Evolutionary conservation across 2,329 filamentous ascomycete species (phyloP).

Genomic region (Phaeomoniella chlamydospora): DNA sequence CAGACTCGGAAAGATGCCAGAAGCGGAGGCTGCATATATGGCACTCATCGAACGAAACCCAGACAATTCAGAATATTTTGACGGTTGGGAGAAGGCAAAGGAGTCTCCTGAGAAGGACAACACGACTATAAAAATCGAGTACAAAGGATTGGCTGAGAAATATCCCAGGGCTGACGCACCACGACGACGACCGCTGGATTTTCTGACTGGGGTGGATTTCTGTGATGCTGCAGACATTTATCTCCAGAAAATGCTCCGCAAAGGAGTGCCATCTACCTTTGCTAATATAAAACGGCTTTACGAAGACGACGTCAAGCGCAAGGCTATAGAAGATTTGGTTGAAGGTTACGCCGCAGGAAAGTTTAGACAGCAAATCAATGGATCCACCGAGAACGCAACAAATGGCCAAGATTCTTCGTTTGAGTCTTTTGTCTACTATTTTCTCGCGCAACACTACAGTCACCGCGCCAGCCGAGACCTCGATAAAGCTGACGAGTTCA

Average conservation of each 20-base stretch:
- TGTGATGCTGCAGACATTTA: constrained; percentile 63
- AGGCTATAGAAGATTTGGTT: constrained; percentile 60
- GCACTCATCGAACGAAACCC: constrained; percentile 72
- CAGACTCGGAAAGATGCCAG: constrained; percentile 59
- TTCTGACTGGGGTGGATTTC: constrained; percentile 73
- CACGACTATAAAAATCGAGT: constrained; percentile 57
- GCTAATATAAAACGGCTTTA: constrained; percentile 94
- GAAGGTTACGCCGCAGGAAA: constrained; percentile 59
- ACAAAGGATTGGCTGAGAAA: constrained; percentile 67
- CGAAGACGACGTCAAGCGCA: constrained; percentile 59
- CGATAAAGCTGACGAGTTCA: constrained; percentile 63
- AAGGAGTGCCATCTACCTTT: constrained; percentile 90
- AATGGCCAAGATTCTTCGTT: constrained; percentile 47
- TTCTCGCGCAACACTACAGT: constrained; percentile 93
- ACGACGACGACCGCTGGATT: constrained; percentile 75
- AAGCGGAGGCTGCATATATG: constrained; percentile 70
- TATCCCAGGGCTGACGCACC: constrained; percentile 73
- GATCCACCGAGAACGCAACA: constrained; percentile 27
- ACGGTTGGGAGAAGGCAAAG: constrained; percentile 56
- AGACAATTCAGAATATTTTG: constrained; percentile 77
- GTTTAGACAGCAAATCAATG: constrained; percentile 29
- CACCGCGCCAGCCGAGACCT: constrained; percentile 79
- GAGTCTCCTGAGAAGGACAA: constrained; percentile 47
- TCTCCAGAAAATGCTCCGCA: constrained; percentile 70
- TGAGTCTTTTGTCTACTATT: constrained; percentile 71